phyloP scores from a whole-genome alignment of 257 asterid species.

The Penstemon newberryi region DNA sequence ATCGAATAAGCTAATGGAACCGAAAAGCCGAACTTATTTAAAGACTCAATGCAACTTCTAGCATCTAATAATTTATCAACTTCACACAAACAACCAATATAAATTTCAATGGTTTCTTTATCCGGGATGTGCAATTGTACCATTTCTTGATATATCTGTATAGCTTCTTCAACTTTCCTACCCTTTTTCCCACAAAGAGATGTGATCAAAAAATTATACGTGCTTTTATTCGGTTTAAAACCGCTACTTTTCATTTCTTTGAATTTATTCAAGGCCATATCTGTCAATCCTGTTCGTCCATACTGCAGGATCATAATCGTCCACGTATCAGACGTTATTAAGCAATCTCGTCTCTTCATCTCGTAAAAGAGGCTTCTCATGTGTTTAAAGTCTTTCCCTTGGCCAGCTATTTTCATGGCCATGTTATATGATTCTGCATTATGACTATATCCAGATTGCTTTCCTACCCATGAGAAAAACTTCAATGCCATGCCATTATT shows the following conservation, averaged over 20 bases:
- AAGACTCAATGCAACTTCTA: conserved; percentile 51
- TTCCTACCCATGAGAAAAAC: conserved; percentile 79
- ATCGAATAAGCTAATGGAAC: conserved; percentile 61
- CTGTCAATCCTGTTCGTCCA: conserved; percentile 76
- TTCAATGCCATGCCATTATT: conserved; percentile 50
- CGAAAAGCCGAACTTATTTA: conserved; percentile 56
- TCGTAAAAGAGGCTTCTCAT: conserved; percentile 75
- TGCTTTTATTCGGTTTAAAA: conserved; percentile 54
- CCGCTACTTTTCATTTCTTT: conserved; percentile 67
- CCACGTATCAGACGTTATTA: conserved; percentile 78
- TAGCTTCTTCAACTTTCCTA: conserved; percentile 70
- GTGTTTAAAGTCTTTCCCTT: conserved; percentile 71
- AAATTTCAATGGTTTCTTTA: conserved; percentile 64
- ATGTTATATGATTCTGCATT: conserved; percentile 57
- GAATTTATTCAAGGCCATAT: conserved; percentile 61
- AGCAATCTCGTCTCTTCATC: conserved; percentile 66
- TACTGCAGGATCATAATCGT: conserved; percentile 86
- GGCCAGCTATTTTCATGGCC: conserved; percentile 83
- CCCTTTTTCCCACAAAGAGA: conserved; percentile 77
- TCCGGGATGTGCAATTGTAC: conserved; percentile 48
- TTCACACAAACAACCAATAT: conserved; percentile 68
- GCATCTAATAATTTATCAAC: conserved; percentile 58
- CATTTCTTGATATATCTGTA: conserved; percentile 61
- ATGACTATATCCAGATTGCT: conserved; percentile 55
- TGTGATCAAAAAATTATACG: conserved; percentile 54